Percentiles rank a stretch among this genome's conserved stretches.
Conservation (phyloP, 2,329 filamentous ascomycete species). For the Albifimbria verrucaria region DNA sequence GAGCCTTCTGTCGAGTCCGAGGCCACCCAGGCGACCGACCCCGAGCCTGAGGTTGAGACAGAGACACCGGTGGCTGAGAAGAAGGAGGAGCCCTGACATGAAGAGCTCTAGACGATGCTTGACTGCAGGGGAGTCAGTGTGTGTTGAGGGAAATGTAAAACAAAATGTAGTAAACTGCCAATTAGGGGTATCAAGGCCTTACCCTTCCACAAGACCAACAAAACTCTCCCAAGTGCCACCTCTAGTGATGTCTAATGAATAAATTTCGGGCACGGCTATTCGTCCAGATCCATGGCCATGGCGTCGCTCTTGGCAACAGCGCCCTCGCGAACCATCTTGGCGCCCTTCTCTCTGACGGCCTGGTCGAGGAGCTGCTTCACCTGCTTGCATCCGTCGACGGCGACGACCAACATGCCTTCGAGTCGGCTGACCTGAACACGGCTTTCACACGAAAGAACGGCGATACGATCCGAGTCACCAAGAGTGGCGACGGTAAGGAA, state of each 20-base stretch:
- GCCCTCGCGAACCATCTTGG: constrained; percentile 58
- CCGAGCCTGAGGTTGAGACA: constrained; percentile 23
- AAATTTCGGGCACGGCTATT: no score
- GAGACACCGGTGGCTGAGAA: constrained; percentile 23
- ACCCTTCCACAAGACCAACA: neutral
- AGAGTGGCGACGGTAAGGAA: constrained; percentile 83
- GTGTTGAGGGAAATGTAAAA: constrained; percentile 1
- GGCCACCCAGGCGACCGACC: constrained; percentile 17
- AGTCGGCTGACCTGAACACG: constrained; percentile 77
- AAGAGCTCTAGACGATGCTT: constrained; percentile 43
- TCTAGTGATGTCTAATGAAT: no score
- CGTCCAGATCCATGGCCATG: constrained; percentile 51
- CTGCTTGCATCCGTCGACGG: constrained; percentile 86
- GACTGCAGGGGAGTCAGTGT: neutral
- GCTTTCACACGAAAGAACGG: constrained; percentile 80
- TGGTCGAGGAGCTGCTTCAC: constrained; percentile 77
- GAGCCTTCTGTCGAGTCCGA: constrained; percentile 4
- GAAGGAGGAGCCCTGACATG: no score
- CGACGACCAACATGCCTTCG: constrained; percentile 91
- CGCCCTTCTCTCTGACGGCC: constrained; percentile 71
- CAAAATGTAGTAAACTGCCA: neutral
- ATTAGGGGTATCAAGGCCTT: neutral
- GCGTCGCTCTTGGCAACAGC: constrained; percentile 45
- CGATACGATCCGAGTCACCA: constrained; percentile 70
- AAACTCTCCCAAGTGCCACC: constrained; percentile 8